Evolutionary conservation across 2,329 filamentous ascomycete genomes (phyloP).

Genomic region (Fusarium nygamai): DNA sequence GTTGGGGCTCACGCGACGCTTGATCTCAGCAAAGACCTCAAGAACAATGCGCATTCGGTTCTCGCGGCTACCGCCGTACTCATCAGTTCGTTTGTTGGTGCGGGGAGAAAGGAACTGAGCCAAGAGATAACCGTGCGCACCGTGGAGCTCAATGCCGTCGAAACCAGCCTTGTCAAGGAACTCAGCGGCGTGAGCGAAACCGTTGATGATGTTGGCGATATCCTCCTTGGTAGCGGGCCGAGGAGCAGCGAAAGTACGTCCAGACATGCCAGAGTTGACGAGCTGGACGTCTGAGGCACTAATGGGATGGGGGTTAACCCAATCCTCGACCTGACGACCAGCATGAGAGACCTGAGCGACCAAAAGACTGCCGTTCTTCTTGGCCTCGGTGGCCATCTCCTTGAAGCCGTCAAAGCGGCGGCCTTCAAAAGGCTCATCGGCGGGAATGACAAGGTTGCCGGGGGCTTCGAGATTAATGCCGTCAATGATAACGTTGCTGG

Average conservation of each 20-base stretch:
- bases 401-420: constrained; percentile 26
- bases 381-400: constrained; percentile 13
- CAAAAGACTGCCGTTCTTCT: constrained; percentile 18
- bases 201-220: constrained; percentile 18
- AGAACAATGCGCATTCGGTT: constrained; percentile 56
- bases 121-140: constrained; percentile 55
- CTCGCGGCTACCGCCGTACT: constrained; percentile 56
- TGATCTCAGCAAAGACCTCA: constrained; percentile 53
- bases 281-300: constrained; percentile 65
- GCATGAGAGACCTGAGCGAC: constrained; percentile 25
- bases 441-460: constrained; percentile 12
- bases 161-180: constrained; percentile 48
- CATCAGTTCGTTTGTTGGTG: constrained; percentile 60
- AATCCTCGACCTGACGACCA: constrained; percentile 31
- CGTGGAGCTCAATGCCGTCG: constrained; percentile 29
- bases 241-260: constrained; percentile 48
- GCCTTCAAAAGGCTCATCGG: constrained; percentile 13
- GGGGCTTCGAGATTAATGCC: constrained; percentile 20
- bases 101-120: constrained; percentile 58
- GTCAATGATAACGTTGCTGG: constrained; percentile 28
- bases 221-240: constrained; percentile 26
- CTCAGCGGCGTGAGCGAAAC: constrained; percentile 52
- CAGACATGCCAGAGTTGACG: constrained; percentile 65
- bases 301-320: constrained; percentile 28
- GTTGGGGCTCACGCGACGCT: constrained; percentile 55